phyloP scores from a whole-genome alignment of 2,329 filamentous ascomycete species.

The Trichophyton verrucosum region DNA sequence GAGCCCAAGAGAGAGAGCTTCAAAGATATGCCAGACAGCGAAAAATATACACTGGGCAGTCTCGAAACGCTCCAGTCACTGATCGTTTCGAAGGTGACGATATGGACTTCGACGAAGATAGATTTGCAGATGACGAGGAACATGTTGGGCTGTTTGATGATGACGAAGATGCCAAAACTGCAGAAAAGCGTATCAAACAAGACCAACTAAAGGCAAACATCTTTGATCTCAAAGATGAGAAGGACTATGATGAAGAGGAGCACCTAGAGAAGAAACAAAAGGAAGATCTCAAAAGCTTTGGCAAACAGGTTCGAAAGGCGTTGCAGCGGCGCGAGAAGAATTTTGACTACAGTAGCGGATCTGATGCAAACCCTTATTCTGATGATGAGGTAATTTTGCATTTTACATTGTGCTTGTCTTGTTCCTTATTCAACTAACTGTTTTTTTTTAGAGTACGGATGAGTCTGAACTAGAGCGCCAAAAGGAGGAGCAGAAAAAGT shows the following conservation, averaged over 20 bases:
- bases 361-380: constrained; percentile 45
- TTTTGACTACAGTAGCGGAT: constrained; percentile 69
- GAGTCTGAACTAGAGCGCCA: constrained; percentile 53
- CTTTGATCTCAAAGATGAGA: constrained; percentile 65
- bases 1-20: constrained; percentile 45
- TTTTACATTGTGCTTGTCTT: constrained; percentile 11
- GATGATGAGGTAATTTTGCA: constrained; percentile 30
- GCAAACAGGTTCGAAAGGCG: constrained; percentile 67
- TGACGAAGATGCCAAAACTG: constrained; percentile 65
- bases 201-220: constrained; percentile 80
- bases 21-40: constrained; percentile 41
- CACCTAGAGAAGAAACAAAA: constrained; percentile 51
- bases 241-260: constrained; percentile 56
- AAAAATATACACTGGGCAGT: constrained; percentile 36
- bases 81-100: constrained; percentile 49
- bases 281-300: constrained; percentile 55
- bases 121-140: constrained; percentile 83
- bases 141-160: constrained; percentile 65
- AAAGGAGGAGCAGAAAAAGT: constrained; percentile 49
- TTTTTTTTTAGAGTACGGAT: constrained; percentile 39
- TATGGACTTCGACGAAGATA: constrained; percentile 56
- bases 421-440: constrained; percentile 5
- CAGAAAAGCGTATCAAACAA: constrained; percentile 59
- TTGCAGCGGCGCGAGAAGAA: constrained; percentile 77
- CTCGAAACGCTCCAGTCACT: constrained; percentile 32